phyloP scores from a whole-genome alignment of 352 stramenopile species.

The Proteromonas lacertae region DNA sequence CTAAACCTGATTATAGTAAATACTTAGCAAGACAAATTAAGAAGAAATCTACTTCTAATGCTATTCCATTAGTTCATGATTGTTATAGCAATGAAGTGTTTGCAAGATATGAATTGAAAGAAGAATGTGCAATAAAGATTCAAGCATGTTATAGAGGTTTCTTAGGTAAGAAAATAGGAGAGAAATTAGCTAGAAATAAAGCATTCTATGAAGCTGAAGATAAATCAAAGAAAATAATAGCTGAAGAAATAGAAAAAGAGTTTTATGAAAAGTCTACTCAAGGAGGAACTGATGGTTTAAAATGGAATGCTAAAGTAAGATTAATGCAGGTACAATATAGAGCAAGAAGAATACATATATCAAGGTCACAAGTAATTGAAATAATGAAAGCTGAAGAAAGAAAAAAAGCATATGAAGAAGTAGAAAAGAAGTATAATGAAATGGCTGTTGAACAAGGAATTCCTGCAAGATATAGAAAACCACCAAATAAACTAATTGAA shows the following conservation, averaged over 20 bases:
- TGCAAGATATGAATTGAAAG: slow-evolving; percentile 25
- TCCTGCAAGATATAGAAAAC: too few species aligned
- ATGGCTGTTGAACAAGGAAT: neutral
- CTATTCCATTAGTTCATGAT: slow-evolving; percentile 40
- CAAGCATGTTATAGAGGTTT: slow-evolving; percentile 35
- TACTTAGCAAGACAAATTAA: slow-evolving; percentile 24
- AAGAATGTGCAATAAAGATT: slow-evolving; percentile 26
- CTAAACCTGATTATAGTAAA: slow-evolving; percentile 59
- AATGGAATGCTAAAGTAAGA: slow-evolving; percentile 56
- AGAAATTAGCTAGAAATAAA: slow-evolving; percentile 30
- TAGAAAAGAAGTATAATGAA: neutral
- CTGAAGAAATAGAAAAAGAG: slow-evolving; percentile 20
- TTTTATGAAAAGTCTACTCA: slow-evolving; percentile 29
- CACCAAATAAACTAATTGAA: too few species aligned
- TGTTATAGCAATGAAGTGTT: slow-evolving; percentile 37
- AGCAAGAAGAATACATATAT: slow-evolving; percentile 6
- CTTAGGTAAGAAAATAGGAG: slow-evolving; percentile 24
- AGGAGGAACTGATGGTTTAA: slow-evolving; percentile 43
- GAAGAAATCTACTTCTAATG: slow-evolving; percentile 28
- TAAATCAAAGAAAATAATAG: slow-evolving; percentile 24
- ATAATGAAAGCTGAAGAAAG: slow-evolving; percentile 1
- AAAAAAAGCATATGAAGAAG: neutral
- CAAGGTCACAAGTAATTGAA: neutral
- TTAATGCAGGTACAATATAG: slow-evolving; percentile 55
- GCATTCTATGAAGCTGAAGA: slow-evolving; percentile 45